Percentiles rank a stretch among this genome's conserved stretches.
phyloP scores from a whole-genome alignment of 371 early-diverging fungal genomes.

The Apophysomyces ossiformis region DNA sequence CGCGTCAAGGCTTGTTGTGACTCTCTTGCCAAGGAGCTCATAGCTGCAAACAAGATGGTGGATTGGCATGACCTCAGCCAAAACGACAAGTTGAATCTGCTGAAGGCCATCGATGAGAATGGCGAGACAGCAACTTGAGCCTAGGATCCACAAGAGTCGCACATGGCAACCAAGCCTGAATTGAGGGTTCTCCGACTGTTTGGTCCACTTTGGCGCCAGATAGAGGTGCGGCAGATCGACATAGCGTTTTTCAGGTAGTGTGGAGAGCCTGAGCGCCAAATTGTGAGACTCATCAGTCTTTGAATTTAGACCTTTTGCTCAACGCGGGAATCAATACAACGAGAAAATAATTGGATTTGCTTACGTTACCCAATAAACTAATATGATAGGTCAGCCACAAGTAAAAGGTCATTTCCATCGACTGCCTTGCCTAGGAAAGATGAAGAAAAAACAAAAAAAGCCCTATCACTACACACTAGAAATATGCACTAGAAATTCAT shows the following conservation, averaged over 20 bases:
- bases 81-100: too few relatives aligned
- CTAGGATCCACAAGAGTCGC: slow-evolving; percentile 4
- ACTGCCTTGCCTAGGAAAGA: too few relatives aligned
- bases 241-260: slow-evolving; percentile 9
- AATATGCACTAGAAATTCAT: too few relatives aligned
- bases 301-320: slow-evolving; percentile 7
- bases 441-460: too few relatives aligned
- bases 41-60: too few relatives aligned
- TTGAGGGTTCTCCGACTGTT: slow-evolving; percentile 7
- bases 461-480: too few relatives aligned
- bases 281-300: slow-evolving; percentile 2
- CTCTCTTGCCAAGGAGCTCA: too few relatives aligned
- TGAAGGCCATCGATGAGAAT: too few relatives aligned
- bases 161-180: slow-evolving; percentile 7
- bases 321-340: slow-evolving; percentile 4
- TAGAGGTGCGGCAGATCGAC: slow-evolving; percentile 7
- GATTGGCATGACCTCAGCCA: too few relatives aligned
- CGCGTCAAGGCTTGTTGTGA: too few relatives aligned
- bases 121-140: slow-evolving; percentile 1
- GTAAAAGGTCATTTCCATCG: not conserved
- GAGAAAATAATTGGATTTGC: slow-evolving; percentile 1
- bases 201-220: slow-evolving; percentile 2
- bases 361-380: slow-evolving; percentile 6
- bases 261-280: slow-evolving; percentile 4
- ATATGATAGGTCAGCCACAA: slow-evolving; percentile 5